Percentiles rank a stretch among this genome's conserved stretches.
Conservation (phyloP, 768 basidiomycete genomes). For the Naganishia vishniacii region DNA sequence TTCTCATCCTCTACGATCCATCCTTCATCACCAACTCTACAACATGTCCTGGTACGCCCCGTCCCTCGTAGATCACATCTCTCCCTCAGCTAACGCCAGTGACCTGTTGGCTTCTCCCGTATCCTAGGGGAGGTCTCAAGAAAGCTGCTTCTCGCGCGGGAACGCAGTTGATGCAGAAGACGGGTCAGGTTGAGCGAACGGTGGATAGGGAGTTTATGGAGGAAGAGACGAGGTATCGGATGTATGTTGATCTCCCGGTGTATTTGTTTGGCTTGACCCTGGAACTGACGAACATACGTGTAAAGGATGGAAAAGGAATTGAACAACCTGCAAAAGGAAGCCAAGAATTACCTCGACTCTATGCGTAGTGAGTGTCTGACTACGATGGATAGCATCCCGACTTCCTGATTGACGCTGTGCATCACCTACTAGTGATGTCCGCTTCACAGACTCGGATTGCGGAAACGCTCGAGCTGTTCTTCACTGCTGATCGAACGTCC, state of each 20-base stretch:
- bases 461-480: slow-evolving; percentile 89
- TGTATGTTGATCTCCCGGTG: slow-evolving; percentile 55
- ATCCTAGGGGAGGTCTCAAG: slow-evolving; percentile 60
- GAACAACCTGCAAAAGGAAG: slow-evolving; percentile 84
- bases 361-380: slow-evolving; percentile 66
- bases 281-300: slow-evolving; percentile 4
- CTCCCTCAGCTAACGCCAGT: too few species aligned
- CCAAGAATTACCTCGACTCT: slow-evolving; percentile 87
- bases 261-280: not conserved
- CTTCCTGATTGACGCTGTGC: not conserved
- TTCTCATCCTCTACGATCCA: too few species aligned
- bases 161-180: slow-evolving; percentile 94
- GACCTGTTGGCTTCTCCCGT: too few species aligned
- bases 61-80: too few species aligned
- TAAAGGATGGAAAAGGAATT: slow-evolving; percentile 93
- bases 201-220: slow-evolving; percentile 88
- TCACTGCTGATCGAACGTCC: slow-evolving; percentile 57
- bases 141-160: slow-evolving; percentile 87
- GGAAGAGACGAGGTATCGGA: slow-evolving; percentile 83
- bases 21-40: too few species aligned
- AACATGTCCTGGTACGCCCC: slow-evolving; percentile 16
- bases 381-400: slow-evolving; percentile 2
- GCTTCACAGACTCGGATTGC: slow-evolving; percentile 85
- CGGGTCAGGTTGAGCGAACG: slow-evolving; percentile 93
- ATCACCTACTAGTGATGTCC: slow-evolving; percentile 71